Conservation (phyloP, 768 basidiomycete genomes). For the Psilocybe sp. region DNA sequence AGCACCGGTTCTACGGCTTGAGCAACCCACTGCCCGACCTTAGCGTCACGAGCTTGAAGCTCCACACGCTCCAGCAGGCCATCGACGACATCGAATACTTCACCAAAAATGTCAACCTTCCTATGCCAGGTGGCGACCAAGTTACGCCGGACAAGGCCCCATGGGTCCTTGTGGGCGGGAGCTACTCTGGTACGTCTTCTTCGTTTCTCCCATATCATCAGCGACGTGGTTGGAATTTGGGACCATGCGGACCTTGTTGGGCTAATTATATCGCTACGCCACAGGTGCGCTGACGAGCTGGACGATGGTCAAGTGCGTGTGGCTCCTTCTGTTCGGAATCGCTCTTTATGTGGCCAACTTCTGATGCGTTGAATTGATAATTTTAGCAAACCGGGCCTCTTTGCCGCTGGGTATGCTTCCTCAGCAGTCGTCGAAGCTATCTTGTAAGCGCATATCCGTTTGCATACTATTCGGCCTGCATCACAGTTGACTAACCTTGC, state of each 20-base stretch:
- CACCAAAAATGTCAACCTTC: constrained; percentile 59
- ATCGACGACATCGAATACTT: constrained; percentile 74
- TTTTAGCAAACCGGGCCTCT: constrained; percentile 57
- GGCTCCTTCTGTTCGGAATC: neutral
- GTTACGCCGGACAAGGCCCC: constrained; percentile 54
- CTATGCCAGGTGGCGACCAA: constrained; percentile 63
- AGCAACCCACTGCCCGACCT: constrained; percentile 70
- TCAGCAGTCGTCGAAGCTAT: constrained; percentile 68
- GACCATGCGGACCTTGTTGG: neutral
- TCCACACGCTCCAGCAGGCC: constrained; percentile 72
- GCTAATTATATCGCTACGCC: neutral
- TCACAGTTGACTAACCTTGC: neutral
- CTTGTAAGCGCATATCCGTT: constrained; percentile 35
- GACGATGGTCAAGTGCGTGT: constrained; percentile 64
- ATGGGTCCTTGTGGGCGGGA: constrained; percentile 51
- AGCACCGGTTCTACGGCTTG: constrained; percentile 75
- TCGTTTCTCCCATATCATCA: too few species aligned
- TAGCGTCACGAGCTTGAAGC: constrained; percentile 49
- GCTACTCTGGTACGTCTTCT: constrained; percentile 40
- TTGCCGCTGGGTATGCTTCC: constrained; percentile 65
- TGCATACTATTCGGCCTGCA: too few species aligned
- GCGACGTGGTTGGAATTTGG: neutral
- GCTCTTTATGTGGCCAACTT: neutral
- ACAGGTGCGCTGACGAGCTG: constrained; percentile 50
- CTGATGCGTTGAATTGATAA: neutral